Conservation (phyloP, 805 yeast genomes). For the Citeromyces matritensis region DNA sequence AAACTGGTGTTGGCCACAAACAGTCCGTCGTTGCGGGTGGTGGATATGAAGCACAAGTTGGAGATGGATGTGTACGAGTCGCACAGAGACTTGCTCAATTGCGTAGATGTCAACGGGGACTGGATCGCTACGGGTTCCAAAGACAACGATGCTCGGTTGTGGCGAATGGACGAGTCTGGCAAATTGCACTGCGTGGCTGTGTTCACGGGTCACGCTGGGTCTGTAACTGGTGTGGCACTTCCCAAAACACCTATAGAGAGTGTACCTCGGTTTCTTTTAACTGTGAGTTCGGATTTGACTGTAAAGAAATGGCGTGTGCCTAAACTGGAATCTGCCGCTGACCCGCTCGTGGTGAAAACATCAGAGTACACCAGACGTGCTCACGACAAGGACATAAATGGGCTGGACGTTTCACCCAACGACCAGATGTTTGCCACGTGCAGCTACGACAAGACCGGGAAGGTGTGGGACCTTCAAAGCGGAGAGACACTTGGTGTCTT, state of each 20-base stretch:
- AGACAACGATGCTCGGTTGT: slow-evolving; percentile 72
- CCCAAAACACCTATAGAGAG: slow-evolving; percentile 31
- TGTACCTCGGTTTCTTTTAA: slow-evolving; percentile 57
- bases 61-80: slow-evolving; percentile 61
- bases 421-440: slow-evolving; percentile 85
- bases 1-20: slow-evolving; percentile 82
- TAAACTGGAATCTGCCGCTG: slow-evolving; percentile 12
- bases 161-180: slow-evolving; percentile 43
- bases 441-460: slow-evolving; percentile 83
- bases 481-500: slow-evolving; percentile 82
- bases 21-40: slow-evolving; percentile 73
- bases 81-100: slow-evolving; percentile 74
- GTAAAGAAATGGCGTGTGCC: slow-evolving; percentile 78
- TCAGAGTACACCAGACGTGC: slow-evolving; percentile 90
- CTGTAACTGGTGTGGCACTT: slow-evolving; percentile 71
- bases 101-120: slow-evolving; percentile 61
- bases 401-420: slow-evolving; percentile 82
- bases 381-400: slow-evolving; percentile 91
- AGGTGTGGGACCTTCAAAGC: slow-evolving; percentile 72
- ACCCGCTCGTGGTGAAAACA: slow-evolving; percentile 24
- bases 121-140: slow-evolving; percentile 93
- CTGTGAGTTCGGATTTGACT: slow-evolving; percentile 77
- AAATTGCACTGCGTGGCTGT: slow-evolving; percentile 34
- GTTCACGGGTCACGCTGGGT: slow-evolving; percentile 76
- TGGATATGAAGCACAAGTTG: slow-evolving; percentile 39